phyloP scores from a whole-genome alignment of 208 protist species.

The Trypanosoma mega region DNA sequence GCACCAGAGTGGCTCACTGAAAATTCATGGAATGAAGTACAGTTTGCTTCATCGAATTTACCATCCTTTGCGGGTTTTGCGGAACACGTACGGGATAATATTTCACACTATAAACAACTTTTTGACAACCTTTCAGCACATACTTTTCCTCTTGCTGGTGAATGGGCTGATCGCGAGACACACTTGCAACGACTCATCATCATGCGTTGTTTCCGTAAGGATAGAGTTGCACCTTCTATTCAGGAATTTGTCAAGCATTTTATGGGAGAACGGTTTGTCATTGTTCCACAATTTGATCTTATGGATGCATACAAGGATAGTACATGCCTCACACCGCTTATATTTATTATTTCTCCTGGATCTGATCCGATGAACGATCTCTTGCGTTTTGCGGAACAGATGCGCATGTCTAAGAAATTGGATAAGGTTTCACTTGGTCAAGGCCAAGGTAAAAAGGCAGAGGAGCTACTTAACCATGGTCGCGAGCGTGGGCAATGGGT shows the following conservation, averaged over 20 bases:
- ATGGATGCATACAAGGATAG: conserved; percentile 93
- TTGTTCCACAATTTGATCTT: conserved; percentile 96
- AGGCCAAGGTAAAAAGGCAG: conserved; percentile 94
- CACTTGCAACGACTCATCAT: conserved; percentile 94
- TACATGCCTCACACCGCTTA: conserved; percentile 91
- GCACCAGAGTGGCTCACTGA: conserved; percentile 92
- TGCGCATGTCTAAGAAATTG: conserved; percentile 93
- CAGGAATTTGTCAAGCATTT: conserved; percentile 91
- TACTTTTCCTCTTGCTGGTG: conserved; percentile 69
- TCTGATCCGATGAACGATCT: conserved; percentile 96
- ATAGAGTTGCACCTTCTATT: conserved; percentile 95
- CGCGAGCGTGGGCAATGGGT: conserved; percentile 94
- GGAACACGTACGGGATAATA: conserved; percentile 74
- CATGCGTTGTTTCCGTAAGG: conserved; percentile 94
- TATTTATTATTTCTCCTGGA: conserved; percentile 97
- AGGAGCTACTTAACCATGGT: conserved; percentile 86
- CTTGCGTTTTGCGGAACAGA: conserved; percentile 94
- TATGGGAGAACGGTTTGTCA: conserved; percentile 93
- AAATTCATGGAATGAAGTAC: conserved; percentile 93
- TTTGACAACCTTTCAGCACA: conserved; percentile 93
- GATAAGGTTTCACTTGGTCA: conserved; percentile 96
- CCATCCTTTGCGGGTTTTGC: conserved; percentile 79
- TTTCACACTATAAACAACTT: conserved; percentile 85
- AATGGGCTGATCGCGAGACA: conserved; percentile 80
- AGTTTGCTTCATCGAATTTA: conserved; percentile 81